Conservation (phyloP, 768 basidiomycete species). For the Phylloporus rhodoxanthus region DNA sequence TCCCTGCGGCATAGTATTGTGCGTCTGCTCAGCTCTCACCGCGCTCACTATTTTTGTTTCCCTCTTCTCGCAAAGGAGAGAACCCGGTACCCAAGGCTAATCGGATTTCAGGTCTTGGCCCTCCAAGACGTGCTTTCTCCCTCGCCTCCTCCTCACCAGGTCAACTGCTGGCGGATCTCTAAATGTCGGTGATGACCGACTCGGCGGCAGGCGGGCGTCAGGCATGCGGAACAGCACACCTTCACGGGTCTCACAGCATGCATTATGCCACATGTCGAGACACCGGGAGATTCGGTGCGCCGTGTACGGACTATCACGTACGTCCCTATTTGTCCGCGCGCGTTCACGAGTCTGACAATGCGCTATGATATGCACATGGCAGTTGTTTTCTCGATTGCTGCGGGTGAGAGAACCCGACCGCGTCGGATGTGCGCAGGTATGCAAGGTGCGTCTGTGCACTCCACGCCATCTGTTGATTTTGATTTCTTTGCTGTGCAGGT, state of each 20-base stretch:
- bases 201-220: background rate
- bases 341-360: background rate
- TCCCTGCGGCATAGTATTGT: background rate
- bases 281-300: background rate
- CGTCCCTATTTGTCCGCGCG: background rate
- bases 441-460: background rate
- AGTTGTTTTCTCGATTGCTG: no score
- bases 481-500: background rate
- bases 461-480: background rate
- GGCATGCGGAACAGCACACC: background rate
- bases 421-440: background rate
- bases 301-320: background rate
- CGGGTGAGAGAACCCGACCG: background rate
- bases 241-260: background rate
- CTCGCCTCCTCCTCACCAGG: no score
- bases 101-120: no score
- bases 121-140: background rate
- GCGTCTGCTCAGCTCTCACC: background rate
- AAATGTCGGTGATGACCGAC: no score
- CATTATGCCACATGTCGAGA: background rate
- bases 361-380: background rate
- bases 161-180: no score
- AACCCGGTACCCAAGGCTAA: no score
- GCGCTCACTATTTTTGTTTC: background rate
- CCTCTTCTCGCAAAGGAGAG: no score